A percentile compares a stretch with the other conserved stretches of the same genome.
Evolutionary conservation across 495 filamentous ascomycete genomes (phyloP).

Genomic region (Hyaloscypha finlandica): DNA sequence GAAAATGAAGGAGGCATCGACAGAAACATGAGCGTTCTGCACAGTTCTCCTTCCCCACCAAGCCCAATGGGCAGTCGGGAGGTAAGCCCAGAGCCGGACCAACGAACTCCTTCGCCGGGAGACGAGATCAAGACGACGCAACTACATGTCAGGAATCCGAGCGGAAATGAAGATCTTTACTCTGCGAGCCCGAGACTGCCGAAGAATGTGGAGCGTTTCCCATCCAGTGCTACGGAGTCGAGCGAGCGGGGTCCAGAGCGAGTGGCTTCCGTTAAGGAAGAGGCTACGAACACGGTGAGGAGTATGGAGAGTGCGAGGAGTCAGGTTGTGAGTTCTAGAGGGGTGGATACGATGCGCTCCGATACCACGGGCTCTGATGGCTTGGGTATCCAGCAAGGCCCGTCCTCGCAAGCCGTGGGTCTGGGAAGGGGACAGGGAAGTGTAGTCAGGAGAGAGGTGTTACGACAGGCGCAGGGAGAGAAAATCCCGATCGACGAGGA

Average conservation of each 20-base stretch:
- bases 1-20: not conserved
- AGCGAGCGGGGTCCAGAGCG: not conserved
- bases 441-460: not conserved
- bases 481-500: conserved; percentile 11
- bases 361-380: not conserved
- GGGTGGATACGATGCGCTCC: too few species aligned
- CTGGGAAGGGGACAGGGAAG: not conserved
- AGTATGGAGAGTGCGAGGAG: not conserved
- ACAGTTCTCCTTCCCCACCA: conserved; percentile 17
- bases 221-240: not conserved
- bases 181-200: conserved; percentile 19
- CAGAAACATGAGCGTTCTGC: conserved; percentile 7
- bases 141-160: not conserved
- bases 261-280: not conserved
- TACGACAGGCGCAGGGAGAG: conserved; percentile 7
- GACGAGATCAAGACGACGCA: not conserved
- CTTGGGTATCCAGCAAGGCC: not conserved
- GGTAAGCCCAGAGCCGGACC: conserved; percentile 1
- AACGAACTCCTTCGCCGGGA: not conserved
- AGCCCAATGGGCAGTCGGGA: conserved; percentile 16
- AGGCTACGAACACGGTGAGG: not conserved
- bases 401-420: not conserved
- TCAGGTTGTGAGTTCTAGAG: too few species aligned
- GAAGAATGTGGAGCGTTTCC: not conserved
- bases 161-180: conserved; percentile 10